These are phyloP conservation scores for Ganoderma lucidum DNA, from an alignment of 1,284 basidiomycete species.

Conservation along the genomic window DNA sequence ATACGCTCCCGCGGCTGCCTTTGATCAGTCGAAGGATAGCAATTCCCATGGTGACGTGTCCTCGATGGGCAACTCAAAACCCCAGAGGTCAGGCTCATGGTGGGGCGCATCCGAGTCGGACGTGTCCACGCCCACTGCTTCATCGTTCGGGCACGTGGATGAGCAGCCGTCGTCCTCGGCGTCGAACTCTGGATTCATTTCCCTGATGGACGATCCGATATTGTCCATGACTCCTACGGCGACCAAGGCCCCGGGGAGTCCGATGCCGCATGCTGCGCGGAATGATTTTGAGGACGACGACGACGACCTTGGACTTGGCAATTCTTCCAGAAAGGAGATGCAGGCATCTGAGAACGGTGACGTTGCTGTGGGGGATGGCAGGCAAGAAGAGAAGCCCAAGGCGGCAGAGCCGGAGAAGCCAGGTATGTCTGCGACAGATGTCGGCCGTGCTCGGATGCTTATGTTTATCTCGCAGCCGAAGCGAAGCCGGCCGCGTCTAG, in stretches of 20 bases:
- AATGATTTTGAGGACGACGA: constrained; percentile 55
- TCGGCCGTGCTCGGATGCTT: constrained; percentile 1
- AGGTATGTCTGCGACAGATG: constrained; percentile 33
- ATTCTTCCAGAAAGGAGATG: constrained; percentile 47
- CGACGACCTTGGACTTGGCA: constrained; percentile 92
- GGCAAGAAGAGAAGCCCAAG: constrained; percentile 30
- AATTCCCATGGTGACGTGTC: constrained; percentile 40
- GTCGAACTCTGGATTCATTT: constrained; percentile 77
- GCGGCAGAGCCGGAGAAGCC: constrained; percentile 37
- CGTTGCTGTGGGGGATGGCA: constrained; percentile 22
- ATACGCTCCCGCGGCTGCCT: constrained; percentile 28
- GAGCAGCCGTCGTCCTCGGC: constrained; percentile 42
- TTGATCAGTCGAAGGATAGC: constrained; percentile 24
- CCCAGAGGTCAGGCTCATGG: constrained; percentile 55
- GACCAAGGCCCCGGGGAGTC: constrained; percentile 31
- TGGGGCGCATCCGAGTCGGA: constrained; percentile 66
- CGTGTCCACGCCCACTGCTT: constrained; percentile 70
- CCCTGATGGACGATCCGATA: constrained; percentile 80
- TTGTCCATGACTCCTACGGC: constrained; percentile 50
- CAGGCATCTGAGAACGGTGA: constrained; percentile 27
- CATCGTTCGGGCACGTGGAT: constrained; percentile 59
- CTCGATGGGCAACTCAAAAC: constrained; percentile 40
- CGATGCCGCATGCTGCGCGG: constrained; percentile 35
- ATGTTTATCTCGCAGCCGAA: constrained; percentile 26
- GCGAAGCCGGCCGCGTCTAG: constrained; percentile 46